Evolutionary conservation across 441 rosid genomes (phyloP).

Genomic region (Euphorbia corollata): DNA sequence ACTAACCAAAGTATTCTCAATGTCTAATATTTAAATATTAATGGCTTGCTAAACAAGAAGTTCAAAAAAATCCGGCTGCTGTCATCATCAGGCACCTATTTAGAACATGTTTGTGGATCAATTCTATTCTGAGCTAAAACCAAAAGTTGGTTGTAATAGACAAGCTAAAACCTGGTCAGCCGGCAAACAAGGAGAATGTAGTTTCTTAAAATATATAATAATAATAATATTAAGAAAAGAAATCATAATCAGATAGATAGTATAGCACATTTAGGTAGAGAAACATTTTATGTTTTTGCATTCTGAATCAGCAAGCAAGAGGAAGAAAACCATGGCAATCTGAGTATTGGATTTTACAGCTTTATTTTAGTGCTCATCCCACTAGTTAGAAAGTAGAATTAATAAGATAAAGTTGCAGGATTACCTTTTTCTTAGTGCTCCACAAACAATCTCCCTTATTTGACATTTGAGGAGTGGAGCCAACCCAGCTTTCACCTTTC

Average conservation of each 20-base stretch:
- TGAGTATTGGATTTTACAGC: neutral
- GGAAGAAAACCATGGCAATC: neutral
- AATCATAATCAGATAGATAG: neutral
- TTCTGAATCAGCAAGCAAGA: neutral
- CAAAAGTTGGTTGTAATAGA: neutral
- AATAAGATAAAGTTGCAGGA: neutral
- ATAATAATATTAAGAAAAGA: neutral
- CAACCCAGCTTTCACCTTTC: constrained; percentile 16
- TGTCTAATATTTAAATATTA: neutral
- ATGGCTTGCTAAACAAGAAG: neutral
- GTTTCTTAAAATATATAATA: neutral
- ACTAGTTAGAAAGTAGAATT: constrained; percentile 20
- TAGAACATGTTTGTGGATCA: neutral
- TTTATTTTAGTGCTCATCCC: constrained; percentile 23
- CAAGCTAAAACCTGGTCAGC: neutral
- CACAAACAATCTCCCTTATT: constrained; percentile 16
- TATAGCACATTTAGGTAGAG: neutral
- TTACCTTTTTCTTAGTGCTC: constrained; percentile 29
- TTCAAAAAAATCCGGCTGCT: neutral
- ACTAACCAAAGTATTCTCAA: neutral
- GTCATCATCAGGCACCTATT: neutral
- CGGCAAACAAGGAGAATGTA: constrained; percentile 22
- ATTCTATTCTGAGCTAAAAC: neutral
- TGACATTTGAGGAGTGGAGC: constrained; percentile 23
- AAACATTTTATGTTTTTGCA: neutral